A percentile compares a stretch with the other conserved stretches of the same genome.
Conservation (phyloP, 768 basidiomycete species). For the Boletus barrowsii region DNA sequence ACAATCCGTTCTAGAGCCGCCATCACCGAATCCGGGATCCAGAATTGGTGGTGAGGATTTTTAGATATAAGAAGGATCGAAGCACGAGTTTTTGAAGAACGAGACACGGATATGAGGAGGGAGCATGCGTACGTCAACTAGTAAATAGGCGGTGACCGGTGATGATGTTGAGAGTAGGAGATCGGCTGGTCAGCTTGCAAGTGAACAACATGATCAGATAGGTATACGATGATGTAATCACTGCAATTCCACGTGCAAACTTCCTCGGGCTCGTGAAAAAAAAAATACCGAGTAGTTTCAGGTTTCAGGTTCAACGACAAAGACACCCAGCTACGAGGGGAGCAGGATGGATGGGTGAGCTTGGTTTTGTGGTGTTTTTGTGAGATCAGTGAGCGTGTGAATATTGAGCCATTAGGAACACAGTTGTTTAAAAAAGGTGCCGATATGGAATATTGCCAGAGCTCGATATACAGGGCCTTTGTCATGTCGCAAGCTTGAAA, state of each 20-base stretch:
- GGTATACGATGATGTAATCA: constrained; percentile 29
- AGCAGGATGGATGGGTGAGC: background rate
- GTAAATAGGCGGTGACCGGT: background rate
- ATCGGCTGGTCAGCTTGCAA: constrained; percentile 7
- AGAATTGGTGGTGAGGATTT: background rate
- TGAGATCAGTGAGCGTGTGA: constrained; percentile 28
- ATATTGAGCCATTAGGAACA: constrained; percentile 26
- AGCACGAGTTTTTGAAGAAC: background rate
- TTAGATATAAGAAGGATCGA: constrained; percentile 1
- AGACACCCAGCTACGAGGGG: too few species aligned
- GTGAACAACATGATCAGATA: constrained; percentile 15
- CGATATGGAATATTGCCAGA: constrained; percentile 39
- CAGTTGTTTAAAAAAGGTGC: constrained; percentile 35
- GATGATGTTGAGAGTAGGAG: background rate
- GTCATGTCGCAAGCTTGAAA: constrained; percentile 36
- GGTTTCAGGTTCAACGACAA: too few species aligned
- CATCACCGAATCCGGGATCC: constrained; percentile 1
- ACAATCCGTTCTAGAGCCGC: constrained; percentile 17
- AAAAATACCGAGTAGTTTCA: background rate
- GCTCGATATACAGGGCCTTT: constrained; percentile 39
- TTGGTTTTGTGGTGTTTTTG: background rate
- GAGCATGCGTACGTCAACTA: background rate
- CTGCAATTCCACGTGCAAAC: constrained; percentile 18
- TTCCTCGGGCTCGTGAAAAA: constrained; percentile 8
- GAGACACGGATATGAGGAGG: constrained; percentile 18